Base-by-base conservation (phyloP, 1,284 basidiomycete genomes). In the Pyrrhoderma noxium region DNA sequence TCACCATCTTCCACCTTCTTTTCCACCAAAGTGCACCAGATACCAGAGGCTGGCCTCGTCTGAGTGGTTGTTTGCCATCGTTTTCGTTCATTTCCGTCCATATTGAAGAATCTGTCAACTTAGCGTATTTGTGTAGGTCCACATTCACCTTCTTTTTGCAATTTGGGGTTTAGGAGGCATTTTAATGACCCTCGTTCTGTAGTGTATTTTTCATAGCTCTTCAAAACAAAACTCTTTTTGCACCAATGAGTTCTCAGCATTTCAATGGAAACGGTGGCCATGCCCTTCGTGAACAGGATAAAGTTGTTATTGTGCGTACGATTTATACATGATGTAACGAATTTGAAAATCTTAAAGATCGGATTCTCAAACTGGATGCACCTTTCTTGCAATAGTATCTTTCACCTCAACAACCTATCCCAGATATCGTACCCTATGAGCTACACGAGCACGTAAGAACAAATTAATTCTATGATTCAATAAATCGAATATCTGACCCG, bases 341-440 rank as follows among this genome's bases (percentile, higher is more conserved):
- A 19, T 31, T 36, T 34, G 18, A 31, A 11, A 31, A 31, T 31
- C 25, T 18, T 27, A 14, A 2, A 13, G 19, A 23, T 16, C 3
- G 22, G n/a, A 11, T 25, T 47, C 22, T 35, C n/a, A 1, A 21
- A 4, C 21, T 44, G 4, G 27, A 8, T 44, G 14, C n/a, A 8
- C 13, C 9, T 14, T 18, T 36, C 52, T 13, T 42, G 37, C 19
- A 41, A 19, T 45, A 72, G 67, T 64, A 69, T 56, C 51, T 73
- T 19, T 64, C 63, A n/a, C 61, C 51, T 16, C 56, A 53, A 14
- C 65, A 66, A 40, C 58, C 57, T 9, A 61, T 65, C 1, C 59
- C 62, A 2, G 55, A 53, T 21, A 50, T 59, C 16, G 55, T 72
- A 27, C 72, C 72, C 4, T 61, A 62, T 36, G 70, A 71, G 51